Percentiles rank a stretch among this genome's conserved stretches.
phyloP scores from a whole-genome alignment of 2,329 filamentous ascomycete genomes.

The Xylariaceae sp. region DNA sequence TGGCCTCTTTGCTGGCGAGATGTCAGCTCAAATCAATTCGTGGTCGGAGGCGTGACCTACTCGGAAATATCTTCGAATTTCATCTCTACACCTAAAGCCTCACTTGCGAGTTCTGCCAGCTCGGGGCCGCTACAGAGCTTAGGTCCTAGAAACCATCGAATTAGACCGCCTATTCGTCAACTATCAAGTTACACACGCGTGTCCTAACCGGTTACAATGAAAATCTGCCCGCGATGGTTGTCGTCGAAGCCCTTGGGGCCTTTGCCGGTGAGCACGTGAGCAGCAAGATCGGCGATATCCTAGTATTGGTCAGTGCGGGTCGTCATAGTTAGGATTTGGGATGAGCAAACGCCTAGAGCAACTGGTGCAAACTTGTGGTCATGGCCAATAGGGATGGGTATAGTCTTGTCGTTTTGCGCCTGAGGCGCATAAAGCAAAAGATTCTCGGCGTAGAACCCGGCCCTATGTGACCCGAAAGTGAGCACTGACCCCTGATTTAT shows the following conservation, averaged over 20 bases:
- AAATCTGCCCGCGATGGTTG: constrained; percentile 50
- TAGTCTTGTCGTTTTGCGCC: constrained; percentile 40
- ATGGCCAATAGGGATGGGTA: constrained; percentile 46
- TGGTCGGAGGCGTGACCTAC: constrained; percentile 29
- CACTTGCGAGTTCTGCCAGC: constrained; percentile 44
- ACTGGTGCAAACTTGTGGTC: constrained; percentile 50
- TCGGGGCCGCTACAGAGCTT: constrained; percentile 46
- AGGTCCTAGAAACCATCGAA: constrained; percentile 34
- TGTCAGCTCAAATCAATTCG: neutral
- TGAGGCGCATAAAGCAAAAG: constrained; percentile 47
- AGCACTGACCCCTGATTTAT: neutral
- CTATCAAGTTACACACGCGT: neutral
- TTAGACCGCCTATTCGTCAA: neutral
- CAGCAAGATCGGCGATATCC: constrained; percentile 48
- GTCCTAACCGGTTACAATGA: constrained; percentile 44
- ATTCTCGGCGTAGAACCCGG: constrained; percentile 52
- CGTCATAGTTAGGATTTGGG: neutral
- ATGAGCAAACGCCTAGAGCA: constrained; percentile 39
- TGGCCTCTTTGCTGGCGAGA: constrained; percentile 26
- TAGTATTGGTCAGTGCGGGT: constrained; percentile 15
- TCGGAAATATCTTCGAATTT: constrained; percentile 46
- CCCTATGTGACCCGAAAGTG: constrained; percentile 28
- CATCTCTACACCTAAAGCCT: constrained; percentile 42
- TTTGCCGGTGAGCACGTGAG: constrained; percentile 46
- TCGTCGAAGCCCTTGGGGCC: constrained; percentile 50